Conservation (phyloP, 371 early-diverging fungal species). For the Apophysomyces ossiformis region DNA sequence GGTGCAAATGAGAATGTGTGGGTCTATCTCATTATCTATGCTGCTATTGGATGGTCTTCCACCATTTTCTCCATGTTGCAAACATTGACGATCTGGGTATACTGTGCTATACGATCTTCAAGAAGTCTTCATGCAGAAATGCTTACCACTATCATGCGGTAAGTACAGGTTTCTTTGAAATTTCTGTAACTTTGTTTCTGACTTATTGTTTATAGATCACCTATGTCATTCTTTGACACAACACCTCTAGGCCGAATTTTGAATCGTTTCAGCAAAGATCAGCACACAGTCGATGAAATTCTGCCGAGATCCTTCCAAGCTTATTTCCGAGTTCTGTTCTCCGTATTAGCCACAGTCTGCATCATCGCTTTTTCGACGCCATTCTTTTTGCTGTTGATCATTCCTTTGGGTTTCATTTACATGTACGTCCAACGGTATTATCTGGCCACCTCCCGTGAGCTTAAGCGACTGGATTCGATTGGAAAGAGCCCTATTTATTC, state of each 20-base stretch:
- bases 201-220: conserved; percentile 58
- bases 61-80: conserved; percentile 73
- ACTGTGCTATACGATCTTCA: conserved; percentile 81
- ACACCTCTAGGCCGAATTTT: conserved; percentile 89
- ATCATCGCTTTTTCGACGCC: conserved; percentile 71
- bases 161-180: background rate
- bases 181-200: background rate
- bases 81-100: conserved; percentile 78
- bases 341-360: conserved; percentile 60
- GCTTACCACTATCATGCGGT: conserved; percentile 53
- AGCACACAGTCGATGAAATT: conserved; percentile 81
- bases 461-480: conserved; percentile 82
- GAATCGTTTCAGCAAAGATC: conserved; percentile 89
- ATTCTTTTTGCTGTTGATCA: conserved; percentile 55
- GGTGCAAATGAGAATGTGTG: conserved; percentile 45
- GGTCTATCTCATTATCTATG: conserved; percentile 80
- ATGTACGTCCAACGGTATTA: conserved; percentile 73
- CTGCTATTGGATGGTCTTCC: conserved; percentile 72
- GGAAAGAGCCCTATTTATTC: conserved; percentile 85
- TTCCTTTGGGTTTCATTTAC: conserved; percentile 67
- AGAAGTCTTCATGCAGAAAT: conserved; percentile 63
- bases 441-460: conserved; percentile 73
- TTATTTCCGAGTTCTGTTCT: conserved; percentile 54
- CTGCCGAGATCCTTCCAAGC: conserved; percentile 70
- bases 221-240: conserved; percentile 88